A percentile compares a stretch with the other conserved stretches of the same genome.
These are phyloP conservation scores for Lophiostoma macrostomum DNA, from an alignment of 495 filamentous ascomycete genomes.

Conservation along the genomic window DNA sequence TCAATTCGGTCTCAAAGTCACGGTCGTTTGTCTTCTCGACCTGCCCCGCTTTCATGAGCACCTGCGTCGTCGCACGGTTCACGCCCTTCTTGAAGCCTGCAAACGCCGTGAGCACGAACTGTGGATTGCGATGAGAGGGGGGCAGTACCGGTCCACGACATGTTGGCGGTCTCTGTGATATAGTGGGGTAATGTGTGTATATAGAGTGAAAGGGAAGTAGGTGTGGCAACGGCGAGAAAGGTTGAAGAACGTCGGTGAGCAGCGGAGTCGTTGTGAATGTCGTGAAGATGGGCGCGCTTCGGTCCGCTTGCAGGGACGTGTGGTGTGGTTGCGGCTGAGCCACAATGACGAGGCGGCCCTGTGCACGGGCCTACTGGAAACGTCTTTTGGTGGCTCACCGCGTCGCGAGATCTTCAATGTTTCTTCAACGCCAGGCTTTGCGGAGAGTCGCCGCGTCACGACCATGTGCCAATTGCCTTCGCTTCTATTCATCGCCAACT, in stretches of 20 bases:
- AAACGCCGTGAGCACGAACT: neutral
- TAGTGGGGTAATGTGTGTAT: too few relatives aligned
- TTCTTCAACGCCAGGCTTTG: neutral
- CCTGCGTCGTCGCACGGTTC: constrained; percentile 97
- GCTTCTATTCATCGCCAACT: constrained; percentile 6
- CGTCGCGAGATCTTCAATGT: neutral
- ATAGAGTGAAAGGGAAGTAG: too few relatives aligned
- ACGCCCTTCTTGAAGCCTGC: constrained; percentile 98
- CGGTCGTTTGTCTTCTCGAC: constrained; percentile 97
- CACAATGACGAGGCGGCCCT: too few relatives aligned
- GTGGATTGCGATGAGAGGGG: constrained; percentile 6
- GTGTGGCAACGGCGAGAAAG: too few relatives aligned
- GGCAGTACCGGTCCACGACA: constrained; percentile 59
- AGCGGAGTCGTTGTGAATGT: too few relatives aligned
- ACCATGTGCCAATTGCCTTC: neutral
- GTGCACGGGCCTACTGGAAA: too few relatives aligned
- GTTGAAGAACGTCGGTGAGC: too few relatives aligned
- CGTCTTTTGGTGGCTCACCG: too few relatives aligned
- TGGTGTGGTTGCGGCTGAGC: too few relatives aligned
- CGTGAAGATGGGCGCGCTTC: too few relatives aligned
- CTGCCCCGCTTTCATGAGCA: constrained; percentile 99
- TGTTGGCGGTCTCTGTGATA: too few relatives aligned
- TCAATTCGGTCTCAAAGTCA: constrained; percentile 97
- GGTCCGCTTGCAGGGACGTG: too few relatives aligned
- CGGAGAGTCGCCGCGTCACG: constrained; percentile 1